Evolutionary conservation across 257 asterid genomes (phyloP).

Genomic region (Solanum dulcamara): DNA sequence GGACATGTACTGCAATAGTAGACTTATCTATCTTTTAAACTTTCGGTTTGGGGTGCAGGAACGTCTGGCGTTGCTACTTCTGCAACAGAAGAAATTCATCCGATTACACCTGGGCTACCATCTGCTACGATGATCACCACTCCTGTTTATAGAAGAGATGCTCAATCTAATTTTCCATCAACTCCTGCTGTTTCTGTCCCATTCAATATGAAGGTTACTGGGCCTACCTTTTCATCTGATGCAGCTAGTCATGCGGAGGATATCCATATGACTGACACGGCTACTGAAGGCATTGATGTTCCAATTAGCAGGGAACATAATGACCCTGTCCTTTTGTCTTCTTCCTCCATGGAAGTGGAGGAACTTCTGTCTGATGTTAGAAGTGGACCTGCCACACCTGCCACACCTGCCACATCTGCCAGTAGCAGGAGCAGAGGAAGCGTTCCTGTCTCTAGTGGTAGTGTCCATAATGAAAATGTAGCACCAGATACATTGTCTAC

Average conservation of each 20-base stretch:
- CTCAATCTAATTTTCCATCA: not conserved
- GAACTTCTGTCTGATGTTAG: slow-evolving; percentile 1
- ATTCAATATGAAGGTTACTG: slow-evolving; percentile 12
- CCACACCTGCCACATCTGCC: not conserved
- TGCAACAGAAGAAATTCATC: slow-evolving; percentile 8
- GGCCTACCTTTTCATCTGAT: slow-evolving; percentile 3
- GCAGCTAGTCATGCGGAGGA: not conserved
- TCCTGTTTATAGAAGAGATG: not conserved
- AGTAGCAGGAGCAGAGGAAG: slow-evolving; percentile 3
- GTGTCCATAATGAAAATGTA: not conserved
- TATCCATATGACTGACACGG: slow-evolving; percentile 1
- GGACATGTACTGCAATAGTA: not conserved
- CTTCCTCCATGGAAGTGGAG: not conserved
- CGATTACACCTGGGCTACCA: slow-evolving; percentile 19
- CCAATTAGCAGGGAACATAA: slow-evolving; percentile 11
- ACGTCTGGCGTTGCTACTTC: slow-evolving; percentile 17
- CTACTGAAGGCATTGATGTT: slow-evolving; percentile 16
- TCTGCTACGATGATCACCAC: not conserved
- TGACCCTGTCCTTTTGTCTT: slow-evolving; percentile 8
- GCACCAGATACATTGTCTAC: slow-evolving; percentile 2
- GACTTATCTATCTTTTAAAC: not conserved
- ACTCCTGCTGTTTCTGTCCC: slow-evolving; percentile 1
- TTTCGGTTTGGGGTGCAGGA: slow-evolving; percentile 13
- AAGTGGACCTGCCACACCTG: slow-evolving; percentile 3
- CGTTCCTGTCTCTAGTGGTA: not conserved